A percentile compares a stretch with the other conserved stretches of the same genome.
Evolutionary conservation across 1,139 yeast species (phyloP).

Genomic region (Candida sp.): DNA sequence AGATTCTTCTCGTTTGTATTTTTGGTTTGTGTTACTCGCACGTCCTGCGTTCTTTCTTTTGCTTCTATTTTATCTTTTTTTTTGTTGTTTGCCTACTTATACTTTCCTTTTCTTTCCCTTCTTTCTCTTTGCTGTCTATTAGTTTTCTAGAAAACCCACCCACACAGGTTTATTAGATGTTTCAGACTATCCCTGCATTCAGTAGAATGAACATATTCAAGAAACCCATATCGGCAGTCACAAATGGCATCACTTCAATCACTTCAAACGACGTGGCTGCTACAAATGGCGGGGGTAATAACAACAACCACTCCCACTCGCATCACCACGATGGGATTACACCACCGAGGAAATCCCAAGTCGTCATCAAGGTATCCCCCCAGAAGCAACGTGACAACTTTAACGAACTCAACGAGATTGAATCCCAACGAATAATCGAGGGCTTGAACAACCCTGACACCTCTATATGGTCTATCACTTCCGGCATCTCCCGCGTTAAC

Average conservation of each 20-base stretch:
- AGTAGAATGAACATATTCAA: conserved; percentile 13
- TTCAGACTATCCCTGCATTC: conserved; percentile 3
- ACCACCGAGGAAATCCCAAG: conserved; percentile 1
- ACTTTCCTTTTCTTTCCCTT: not conserved
- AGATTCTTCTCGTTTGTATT: no score
- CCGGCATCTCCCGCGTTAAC: conserved; percentile 24
- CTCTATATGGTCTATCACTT: conserved; percentile 26
- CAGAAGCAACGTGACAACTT: conserved; percentile 18
- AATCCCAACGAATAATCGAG: conserved; percentile 20
- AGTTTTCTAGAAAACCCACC: not conserved
- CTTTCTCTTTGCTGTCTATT: not conserved
- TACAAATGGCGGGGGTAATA: conserved; percentile 3
- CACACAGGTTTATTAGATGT: not conserved
- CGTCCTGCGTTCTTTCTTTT: not conserved
- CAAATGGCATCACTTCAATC: conserved; percentile 4
- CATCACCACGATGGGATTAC: not conserved
- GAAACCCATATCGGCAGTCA: conserved; percentile 7
- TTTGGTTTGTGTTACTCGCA: not conserved
- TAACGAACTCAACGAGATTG: conserved; percentile 18
- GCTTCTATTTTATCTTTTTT: not conserved
- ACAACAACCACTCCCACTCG: not conserved
- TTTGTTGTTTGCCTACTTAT: not conserved
- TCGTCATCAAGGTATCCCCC: conserved; percentile 6
- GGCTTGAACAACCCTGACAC: conserved; percentile 18
- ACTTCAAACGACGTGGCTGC: not conserved